Evolutionary conservation across 192 early-diverging fungal species (phyloP), one percentile per base, ranked within the genome.

Genomic region (Pilaira anomala): DNA sequence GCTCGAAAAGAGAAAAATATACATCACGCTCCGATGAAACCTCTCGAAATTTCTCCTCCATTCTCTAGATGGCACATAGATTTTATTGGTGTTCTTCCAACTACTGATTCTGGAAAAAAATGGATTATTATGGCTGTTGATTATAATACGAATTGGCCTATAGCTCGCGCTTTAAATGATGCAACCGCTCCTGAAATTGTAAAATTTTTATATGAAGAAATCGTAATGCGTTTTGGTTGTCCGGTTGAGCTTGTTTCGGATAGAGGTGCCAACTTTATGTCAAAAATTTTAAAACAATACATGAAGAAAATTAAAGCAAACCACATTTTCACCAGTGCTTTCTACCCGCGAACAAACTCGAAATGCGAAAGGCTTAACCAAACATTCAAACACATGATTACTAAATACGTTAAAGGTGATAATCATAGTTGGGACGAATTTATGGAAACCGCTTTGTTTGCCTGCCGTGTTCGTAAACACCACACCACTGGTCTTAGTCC

Each of bases 71-170:
- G 56, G 30, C 30, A 50, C 11, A 16, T 63, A 5, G 61, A 63
- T 25, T 63, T 63, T 41, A 63, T 63, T 51, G 61, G 61, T 2
- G 2, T 9, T 11, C 61, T 52, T 28, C 61, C 61, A 13, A 25
- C 9, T 3, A 51, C 46, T 7, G 2, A 7, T 0, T 2, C 33
- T 3, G 61, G 49, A 12, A 63, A 63, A 25, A n/a, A 29, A 0
- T 74, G 67, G 60, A 61, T 74, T 0, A n/a, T 74, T 0, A 36
- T 62, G 1, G 72, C 66, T 11, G 63, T 64, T 19, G 67, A 74
- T 33, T 68, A 65, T 26, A 21, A 48, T 0, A 74, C 63, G 3
- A 65, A 65, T 36, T 74, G 72, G 66, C 72, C 67, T 0, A 48
- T 68, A 29, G 66, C 67, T 1, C 40, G 54, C 0, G 60, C 67